Conservation (phyloP, 2,329 filamentous ascomycete species). For the Pyrenochaeta sp. region DNA sequence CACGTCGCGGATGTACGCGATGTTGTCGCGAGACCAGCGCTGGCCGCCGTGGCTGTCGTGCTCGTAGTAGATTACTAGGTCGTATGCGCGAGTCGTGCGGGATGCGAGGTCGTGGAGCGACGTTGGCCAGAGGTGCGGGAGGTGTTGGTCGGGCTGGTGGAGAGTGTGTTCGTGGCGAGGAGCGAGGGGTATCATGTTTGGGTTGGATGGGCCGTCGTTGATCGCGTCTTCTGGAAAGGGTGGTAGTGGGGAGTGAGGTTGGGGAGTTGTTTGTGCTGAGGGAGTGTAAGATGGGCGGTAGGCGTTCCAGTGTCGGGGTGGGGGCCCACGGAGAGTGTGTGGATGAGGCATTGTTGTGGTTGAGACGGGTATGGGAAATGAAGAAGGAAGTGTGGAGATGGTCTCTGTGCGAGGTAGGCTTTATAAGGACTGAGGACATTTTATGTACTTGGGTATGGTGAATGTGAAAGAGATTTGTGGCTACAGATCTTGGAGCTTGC, state of each 20-base stretch:
- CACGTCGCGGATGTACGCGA: constrained; percentile 12
- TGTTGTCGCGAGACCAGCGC: constrained; percentile 25
- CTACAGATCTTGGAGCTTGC: not conserved
- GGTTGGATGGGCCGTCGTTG: not conserved
- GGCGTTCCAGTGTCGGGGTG: not conserved
- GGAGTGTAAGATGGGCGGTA: not conserved
- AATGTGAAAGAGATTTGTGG: not conserved
- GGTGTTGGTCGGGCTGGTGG: not conserved
- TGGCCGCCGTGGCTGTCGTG: constrained; percentile 21
- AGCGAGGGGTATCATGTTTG: not conserved
- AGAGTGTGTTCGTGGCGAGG: not conserved
- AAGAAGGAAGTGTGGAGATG: not conserved
- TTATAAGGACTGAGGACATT: not conserved
- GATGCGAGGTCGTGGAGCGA: constrained; percentile 18
- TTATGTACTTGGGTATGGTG: not conserved
- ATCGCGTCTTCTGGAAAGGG: not conserved
- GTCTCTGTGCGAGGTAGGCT: not conserved
- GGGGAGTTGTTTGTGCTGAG: not conserved
- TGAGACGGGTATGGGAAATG: not conserved
- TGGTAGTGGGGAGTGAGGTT: not conserved
- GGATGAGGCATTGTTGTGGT: not conserved
- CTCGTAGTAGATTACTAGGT: constrained; percentile 27
- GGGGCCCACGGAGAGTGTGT: not conserved
- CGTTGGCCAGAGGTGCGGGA: constrained; percentile 16
- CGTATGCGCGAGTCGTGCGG: constrained; percentile 27